These are phyloP conservation scores for Lachancea quebecensis DNA, from an alignment of 805 yeast species.

Conservation along the genomic window DNA sequence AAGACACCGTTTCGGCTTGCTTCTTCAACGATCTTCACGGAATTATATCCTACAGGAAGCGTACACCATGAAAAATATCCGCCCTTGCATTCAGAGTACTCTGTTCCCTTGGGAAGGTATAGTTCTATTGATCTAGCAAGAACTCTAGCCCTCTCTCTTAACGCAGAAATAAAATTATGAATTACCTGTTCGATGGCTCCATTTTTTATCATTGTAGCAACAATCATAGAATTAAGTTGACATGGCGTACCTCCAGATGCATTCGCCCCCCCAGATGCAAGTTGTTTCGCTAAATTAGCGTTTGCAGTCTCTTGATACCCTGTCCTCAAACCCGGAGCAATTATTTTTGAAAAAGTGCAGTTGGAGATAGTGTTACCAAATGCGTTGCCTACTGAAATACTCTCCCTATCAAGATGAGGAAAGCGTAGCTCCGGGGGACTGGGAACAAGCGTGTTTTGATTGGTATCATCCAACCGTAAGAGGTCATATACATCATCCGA, in stretches of 20 bases:
- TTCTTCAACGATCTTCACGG: slow-evolving; percentile 31
- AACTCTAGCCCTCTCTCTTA: slow-evolving; percentile 34
- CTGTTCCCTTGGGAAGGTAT: slow-evolving; percentile 53
- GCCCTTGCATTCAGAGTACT: slow-evolving; percentile 58
- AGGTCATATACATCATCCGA: slow-evolving; percentile 86
- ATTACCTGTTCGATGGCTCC: slow-evolving; percentile 31
- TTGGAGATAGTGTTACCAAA: slow-evolving; percentile 76
- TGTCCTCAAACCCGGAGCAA: slow-evolving; percentile 83
- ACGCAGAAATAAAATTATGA: slow-evolving; percentile 32
- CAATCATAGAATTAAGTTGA: slow-evolving; percentile 67
- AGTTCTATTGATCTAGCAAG: slow-evolving; percentile 37
- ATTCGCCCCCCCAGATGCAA: slow-evolving; percentile 79
- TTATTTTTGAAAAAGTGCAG: slow-evolving; percentile 73
- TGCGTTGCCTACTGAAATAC: slow-evolving; percentile 29
- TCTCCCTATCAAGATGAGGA: slow-evolving; percentile 58
- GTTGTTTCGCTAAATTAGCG: slow-evolving; percentile 46
- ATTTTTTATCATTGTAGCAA: slow-evolving; percentile 51
- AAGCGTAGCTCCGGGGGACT: slow-evolving; percentile 32
- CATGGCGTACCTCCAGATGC: slow-evolving; percentile 87
- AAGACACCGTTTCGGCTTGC: slow-evolving; percentile 40
- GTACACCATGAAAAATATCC: slow-evolving; percentile 84
- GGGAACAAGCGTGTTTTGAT: slow-evolving; percentile 32
- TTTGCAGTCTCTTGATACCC: slow-evolving; percentile 84
- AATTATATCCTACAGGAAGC: slow-evolving; percentile 41
- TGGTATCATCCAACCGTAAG: slow-evolving; percentile 43